A percentile compares a stretch with the other conserved stretches of the same genome.
These are phyloP conservation scores for Cymodocea nodosa DNA, from an alignment of 116 monocot species.

Conservation along the genomic window DNA sequence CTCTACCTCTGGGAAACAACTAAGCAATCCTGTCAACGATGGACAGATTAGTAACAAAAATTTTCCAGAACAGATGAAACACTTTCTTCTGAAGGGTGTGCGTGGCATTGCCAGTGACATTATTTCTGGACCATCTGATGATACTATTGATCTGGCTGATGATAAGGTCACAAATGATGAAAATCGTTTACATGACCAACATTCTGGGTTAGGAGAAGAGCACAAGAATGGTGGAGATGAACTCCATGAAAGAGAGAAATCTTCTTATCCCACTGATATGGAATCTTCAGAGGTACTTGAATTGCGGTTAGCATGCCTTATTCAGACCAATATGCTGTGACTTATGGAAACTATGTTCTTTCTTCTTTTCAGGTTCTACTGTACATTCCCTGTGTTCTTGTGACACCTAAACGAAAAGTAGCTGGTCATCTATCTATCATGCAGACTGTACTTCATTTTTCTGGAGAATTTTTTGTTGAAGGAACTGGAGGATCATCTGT, in stretches of 20 bases:
- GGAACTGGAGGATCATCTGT: conserved; percentile 88
- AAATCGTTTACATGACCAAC: conserved; percentile 22
- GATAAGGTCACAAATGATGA: conserved; percentile 13
- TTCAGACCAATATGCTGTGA: not conserved
- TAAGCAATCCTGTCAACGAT: conserved; percentile 16
- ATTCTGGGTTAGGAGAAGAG: conserved; percentile 13
- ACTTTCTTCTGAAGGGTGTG: conserved; percentile 71
- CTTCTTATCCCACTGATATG: conserved; percentile 20
- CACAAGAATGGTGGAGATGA: conserved; percentile 19
- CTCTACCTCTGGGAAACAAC: conserved; percentile 22
- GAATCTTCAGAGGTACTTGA: conserved; percentile 24
- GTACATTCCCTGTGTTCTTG: conserved; percentile 69
- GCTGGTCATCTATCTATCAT: conserved; percentile 64
- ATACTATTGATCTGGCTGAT: conserved; percentile 15
- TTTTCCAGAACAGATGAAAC: conserved; percentile 82
- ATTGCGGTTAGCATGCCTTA: not conserved
- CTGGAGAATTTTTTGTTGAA: conserved; percentile 78
- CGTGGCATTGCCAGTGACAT: conserved; percentile 60
- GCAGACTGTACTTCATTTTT: conserved; percentile 65
- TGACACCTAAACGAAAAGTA: conserved; percentile 83
- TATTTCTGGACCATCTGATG: conserved; percentile 32
- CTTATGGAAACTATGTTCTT: not conserved
- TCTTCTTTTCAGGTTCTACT: conserved; percentile 52
- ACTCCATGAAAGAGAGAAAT: conserved; percentile 38
- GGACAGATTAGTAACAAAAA: conserved; percentile 8